Percentiles rank a stretch among this genome's conserved stretches.
Conservation (phyloP, 2,329 filamentous ascomycete species). For the Neonectria punicea region DNA sequence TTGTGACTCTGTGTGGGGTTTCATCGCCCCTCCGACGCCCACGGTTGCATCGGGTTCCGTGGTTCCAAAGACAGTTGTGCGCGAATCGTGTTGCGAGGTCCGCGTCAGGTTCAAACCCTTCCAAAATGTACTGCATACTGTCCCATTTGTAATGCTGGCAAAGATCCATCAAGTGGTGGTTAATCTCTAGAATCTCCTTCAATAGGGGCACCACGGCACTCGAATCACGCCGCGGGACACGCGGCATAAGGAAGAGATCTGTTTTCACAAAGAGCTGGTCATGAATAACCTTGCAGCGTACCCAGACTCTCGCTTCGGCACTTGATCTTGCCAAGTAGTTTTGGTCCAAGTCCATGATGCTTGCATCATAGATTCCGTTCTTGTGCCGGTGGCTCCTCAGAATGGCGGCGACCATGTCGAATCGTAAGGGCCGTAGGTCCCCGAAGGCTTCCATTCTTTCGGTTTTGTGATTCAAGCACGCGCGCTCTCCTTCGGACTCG, state of each 20-base stretch:
- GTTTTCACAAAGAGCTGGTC: neutral
- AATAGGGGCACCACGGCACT: neutral
- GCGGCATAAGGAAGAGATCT: neutral
- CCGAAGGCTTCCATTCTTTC: neutral
- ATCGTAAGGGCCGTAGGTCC: neutral
- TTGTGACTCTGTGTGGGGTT: neutral
- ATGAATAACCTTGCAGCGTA: neutral
- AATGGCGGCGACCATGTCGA: neutral
- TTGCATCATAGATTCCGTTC: neutral
- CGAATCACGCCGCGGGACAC: neutral
- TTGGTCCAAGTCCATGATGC: neutral
- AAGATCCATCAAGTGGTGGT: neutral
- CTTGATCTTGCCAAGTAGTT: neutral
- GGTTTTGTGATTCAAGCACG: neutral
- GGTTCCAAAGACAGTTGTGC: neutral
- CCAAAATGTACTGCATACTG: neutral
- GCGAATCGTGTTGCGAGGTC: neutral
- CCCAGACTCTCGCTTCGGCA: neutral
- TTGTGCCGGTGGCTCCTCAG: neutral
- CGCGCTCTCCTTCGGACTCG: neutral
- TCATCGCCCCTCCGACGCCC: neutral
- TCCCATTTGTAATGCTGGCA: neutral
- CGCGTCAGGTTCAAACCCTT: neutral
- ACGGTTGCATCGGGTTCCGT: neutral
- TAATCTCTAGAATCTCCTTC: neutral